phyloP scores from a whole-genome alignment of 345 rosid genomes.

The Moricandia moricandioides region DNA sequence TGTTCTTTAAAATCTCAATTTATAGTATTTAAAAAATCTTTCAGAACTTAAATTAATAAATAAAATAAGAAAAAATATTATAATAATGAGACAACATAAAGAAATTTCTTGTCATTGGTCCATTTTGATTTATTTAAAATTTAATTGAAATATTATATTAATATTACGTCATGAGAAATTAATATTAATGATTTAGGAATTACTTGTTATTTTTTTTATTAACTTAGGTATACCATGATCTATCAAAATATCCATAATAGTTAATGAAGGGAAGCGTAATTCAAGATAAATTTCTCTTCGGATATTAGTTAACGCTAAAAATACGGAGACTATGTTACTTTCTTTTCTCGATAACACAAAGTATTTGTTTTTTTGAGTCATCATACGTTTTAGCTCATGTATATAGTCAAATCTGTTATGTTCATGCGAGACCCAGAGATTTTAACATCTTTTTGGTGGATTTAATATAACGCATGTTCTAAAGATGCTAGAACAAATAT shows the following conservation, averaged over 20 bases:
- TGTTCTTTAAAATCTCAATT: background rate
- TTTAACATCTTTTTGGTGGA: background rate
- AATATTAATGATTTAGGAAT: background rate
- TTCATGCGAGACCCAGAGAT: background rate
- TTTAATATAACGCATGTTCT: background rate
- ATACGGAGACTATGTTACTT: too few species aligned
- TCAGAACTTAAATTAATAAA: background rate
- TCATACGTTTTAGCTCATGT: background rate
- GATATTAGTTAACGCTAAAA: background rate
- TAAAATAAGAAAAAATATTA: background rate
- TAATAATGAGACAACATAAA: background rate
- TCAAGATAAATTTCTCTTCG: too few species aligned
- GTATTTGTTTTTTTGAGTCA: background rate
- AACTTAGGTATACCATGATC: too few species aligned
- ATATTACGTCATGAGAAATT: background rate
- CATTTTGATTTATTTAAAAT: background rate
- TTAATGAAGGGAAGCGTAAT: too few species aligned
- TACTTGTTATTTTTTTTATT: background rate
- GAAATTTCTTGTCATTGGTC: background rate
- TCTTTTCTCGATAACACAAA: background rate
- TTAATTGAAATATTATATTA: background rate
- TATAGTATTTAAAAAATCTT: background rate
- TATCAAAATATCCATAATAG: too few species aligned
- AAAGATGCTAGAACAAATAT: background rate
- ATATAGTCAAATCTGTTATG: background rate